Conservation (phyloP, 345 rosid genomes). For the Salix viminalis region DNA sequence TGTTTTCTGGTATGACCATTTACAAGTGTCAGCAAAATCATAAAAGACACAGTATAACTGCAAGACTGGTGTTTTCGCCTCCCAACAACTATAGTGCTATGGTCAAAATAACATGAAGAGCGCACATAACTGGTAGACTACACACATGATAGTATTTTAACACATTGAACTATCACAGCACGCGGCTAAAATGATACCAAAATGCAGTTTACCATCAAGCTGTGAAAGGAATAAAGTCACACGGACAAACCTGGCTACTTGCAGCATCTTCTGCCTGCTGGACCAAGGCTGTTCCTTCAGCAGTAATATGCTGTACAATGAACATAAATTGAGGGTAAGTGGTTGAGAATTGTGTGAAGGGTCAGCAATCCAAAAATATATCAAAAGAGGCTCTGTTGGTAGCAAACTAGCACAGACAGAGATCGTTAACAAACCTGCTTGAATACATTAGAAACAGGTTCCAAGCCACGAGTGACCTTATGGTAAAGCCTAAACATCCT, state of each 20-base stretch:
- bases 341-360: neutral
- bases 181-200: neutral
- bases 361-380: neutral
- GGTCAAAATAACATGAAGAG: neutral
- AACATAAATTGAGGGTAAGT: neutral
- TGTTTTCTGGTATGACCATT: neutral
- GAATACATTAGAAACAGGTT: slow-evolving; percentile 73
- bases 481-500: slow-evolving; percentile 91
- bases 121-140: neutral
- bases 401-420: slow-evolving; percentile 17
- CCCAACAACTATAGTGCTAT: neutral
- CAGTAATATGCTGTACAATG: slow-evolving; percentile 69
- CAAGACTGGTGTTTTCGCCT: neutral
- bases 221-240: neutral
- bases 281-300: slow-evolving; percentile 78
- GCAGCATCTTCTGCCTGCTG: slow-evolving; percentile 95
- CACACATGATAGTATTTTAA: neutral
- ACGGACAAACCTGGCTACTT: slow-evolving; percentile 52
- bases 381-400: neutral
- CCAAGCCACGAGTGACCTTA: slow-evolving; percentile 68
- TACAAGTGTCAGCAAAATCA: neutral
- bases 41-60: neutral
- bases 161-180: neutral
- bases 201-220: neutral
- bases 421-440: slow-evolving; percentile 60